These are phyloP conservation scores for Nectriaceae sp. DNA, from an alignment of 2,329 filamentous ascomycete species.

Conservation along the genomic window DNA sequence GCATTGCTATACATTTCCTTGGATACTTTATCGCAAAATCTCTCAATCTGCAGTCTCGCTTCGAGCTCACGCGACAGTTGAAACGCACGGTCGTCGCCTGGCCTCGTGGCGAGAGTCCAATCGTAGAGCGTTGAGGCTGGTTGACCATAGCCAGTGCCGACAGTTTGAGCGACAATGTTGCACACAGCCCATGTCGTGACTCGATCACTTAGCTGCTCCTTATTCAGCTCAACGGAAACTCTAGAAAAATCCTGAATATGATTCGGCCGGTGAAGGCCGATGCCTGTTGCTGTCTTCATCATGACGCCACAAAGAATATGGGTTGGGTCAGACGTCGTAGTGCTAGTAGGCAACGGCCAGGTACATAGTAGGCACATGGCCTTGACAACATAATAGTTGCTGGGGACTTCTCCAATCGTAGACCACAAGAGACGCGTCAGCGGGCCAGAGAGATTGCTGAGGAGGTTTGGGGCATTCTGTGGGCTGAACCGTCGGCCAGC, in stretches of 20 bases:
- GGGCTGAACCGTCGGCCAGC: conserved; percentile 70
- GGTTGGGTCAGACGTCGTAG: conserved; percentile 76
- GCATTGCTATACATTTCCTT: conserved; percentile 80
- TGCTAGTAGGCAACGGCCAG: conserved; percentile 82
- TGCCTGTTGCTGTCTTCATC: conserved; percentile 85
- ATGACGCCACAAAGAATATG: conserved; percentile 81
- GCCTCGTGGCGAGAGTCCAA: conserved; percentile 67
- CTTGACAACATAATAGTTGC: conserved; percentile 79
- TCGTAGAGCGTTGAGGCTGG: conserved; percentile 78
- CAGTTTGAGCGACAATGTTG: conserved; percentile 79
- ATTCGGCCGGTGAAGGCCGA: conserved; percentile 77
- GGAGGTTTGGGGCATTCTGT: conserved; percentile 57
- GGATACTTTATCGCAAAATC: conserved; percentile 76
- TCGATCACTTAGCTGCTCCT: conserved; percentile 77
- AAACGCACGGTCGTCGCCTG: conserved; percentile 61
- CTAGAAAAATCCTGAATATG: conserved; percentile 83
- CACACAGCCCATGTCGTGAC: conserved; percentile 82
- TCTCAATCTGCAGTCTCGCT: conserved; percentile 69
- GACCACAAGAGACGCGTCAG: conserved; percentile 74
- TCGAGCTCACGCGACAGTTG: conserved; percentile 64
- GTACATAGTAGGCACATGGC: conserved; percentile 78
- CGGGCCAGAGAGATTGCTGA: conserved; percentile 68
- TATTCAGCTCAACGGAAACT: conserved; percentile 72
- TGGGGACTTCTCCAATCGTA: conserved; percentile 75
- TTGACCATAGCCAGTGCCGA: conserved; percentile 83